Conservation (phyloP, 78 protist species). For the Chrysochromulina tobinii region DNA sequence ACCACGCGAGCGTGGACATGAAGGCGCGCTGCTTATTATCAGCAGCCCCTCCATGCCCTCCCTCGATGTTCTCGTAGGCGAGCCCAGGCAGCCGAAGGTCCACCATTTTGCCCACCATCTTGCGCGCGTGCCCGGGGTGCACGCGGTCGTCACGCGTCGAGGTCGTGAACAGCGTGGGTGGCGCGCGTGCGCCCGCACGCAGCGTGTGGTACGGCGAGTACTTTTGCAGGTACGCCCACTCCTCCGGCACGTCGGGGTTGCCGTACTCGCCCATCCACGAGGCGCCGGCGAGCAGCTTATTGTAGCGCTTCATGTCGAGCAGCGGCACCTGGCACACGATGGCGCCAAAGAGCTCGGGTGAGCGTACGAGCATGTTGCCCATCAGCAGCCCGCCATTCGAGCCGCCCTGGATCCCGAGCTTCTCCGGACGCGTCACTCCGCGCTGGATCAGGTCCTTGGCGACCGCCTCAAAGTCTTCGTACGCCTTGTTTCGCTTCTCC, state of each 20-base stretch:
- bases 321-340: constrained; percentile 68
- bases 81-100: background rate
- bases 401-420: constrained; percentile 36
- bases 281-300: constrained; percentile 87
- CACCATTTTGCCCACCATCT: constrained; percentile 73
- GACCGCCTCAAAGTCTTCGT: constrained; percentile 43
- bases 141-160: constrained; percentile 94
- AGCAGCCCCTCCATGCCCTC: constrained; percentile 58
- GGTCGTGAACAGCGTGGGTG: constrained; percentile 71
- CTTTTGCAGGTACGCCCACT: constrained; percentile 26
- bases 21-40: constrained; percentile 50
- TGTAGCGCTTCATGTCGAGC: constrained; percentile 88
- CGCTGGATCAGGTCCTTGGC: background rate
- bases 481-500: constrained; percentile 34
- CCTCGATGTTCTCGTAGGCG: constrained; percentile 53
- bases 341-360: constrained; percentile 38
- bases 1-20: background rate
- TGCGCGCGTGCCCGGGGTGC: constrained; percentile 84
- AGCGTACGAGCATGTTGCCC: constrained; percentile 27
- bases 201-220: constrained; percentile 88
- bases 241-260: constrained; percentile 50
- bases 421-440: background rate
- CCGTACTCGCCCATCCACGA: constrained; percentile 88
- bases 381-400: constrained; percentile 55
- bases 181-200: constrained; percentile 29